Base-by-base conservation (phyloP, 306 rosid genomes). In the Prunus padus region DNA sequence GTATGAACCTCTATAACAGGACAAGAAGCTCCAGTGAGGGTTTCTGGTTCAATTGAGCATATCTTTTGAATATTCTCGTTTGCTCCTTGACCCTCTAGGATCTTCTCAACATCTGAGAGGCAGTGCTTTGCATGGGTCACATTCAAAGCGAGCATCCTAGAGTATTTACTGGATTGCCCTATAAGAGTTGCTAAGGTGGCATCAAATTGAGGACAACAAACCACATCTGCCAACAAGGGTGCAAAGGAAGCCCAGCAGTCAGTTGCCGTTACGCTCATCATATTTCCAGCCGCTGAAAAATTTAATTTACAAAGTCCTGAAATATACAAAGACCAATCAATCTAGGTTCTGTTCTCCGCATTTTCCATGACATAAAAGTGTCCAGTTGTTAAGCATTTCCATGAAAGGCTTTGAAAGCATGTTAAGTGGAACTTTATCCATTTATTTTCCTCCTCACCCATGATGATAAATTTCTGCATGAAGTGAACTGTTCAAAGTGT, bases 221-320 rank as follows among this genome's bases (percentile, higher is more conserved):
- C 80, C 46, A 87, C 92, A 73, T 88, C 84, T 59, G 93, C 92
- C 83, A 87, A 86, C 76, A 79, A 89, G 20, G 89, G 93, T 65
- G 93, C 90, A 77, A 88, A 91, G 55, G 88, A 84, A 72, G 86
- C 80, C 90, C 86, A 87, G 76, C 90, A 87, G 69, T 89, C 85
- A 23, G 86, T 84, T 52, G 92, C 87, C 46, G 89, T 89, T 78
- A 70, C 79, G 75, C 78, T 82, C 82, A 86, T n/a, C 65, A 84
- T 56, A 62, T 75, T 80, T 64, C 84, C 78, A 1, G 78, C 74
- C 30, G 69, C 83, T 40, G 92, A 80, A 74, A 89, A 82, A 19
- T 87, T 86, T 65, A 89, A 79, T 22, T 84, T 69, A 75, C 88
- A 80, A 4, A 52, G 85, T 54, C 95, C 92, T 89, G 93, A 71